A percentile compares a stretch with the other conserved stretches of the same genome.
Evolutionary conservation across 768 basidiomycete genomes (phyloP).

Genomic region (Pilatotrama ljubarskyi): DNA sequence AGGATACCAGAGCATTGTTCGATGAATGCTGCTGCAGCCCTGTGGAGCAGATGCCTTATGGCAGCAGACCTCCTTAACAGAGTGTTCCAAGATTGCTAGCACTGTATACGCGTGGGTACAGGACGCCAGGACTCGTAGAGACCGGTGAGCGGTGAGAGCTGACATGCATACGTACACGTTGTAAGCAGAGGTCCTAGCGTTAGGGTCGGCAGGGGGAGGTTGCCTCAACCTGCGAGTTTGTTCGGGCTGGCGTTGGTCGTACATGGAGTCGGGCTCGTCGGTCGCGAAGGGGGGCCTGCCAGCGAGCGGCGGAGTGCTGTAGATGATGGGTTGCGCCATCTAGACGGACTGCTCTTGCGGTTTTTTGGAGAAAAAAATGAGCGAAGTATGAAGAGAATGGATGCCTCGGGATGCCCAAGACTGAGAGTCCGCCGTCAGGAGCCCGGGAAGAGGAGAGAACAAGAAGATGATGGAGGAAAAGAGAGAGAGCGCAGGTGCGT

Average conservation of each 20-base stretch:
- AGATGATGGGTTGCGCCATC: constrained; percentile 31
- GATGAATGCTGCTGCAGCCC: too few relatives aligned
- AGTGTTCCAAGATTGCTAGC: too few relatives aligned
- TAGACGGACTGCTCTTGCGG: background rate
- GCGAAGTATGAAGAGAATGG: constrained; percentile 31
- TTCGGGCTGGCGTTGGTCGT: constrained; percentile 45
- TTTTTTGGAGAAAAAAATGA: constrained; percentile 22
- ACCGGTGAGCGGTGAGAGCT: background rate
- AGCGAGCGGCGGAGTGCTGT: constrained; percentile 47
- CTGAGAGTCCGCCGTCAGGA: constrained; percentile 18
- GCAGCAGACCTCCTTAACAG: too few relatives aligned
- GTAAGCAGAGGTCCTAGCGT: constrained; percentile 61
- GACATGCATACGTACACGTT: constrained; percentile 54
- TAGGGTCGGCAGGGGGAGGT: constrained; percentile 45
- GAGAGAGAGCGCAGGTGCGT: constrained; percentile 1
- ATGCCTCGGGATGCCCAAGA: constrained; percentile 33
- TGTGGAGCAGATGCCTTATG: too few relatives aligned
- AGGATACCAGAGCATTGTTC: too few relatives aligned
- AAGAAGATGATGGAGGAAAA: constrained; percentile 14
- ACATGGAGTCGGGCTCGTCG: constrained; percentile 64
- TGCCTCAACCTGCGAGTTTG: constrained; percentile 43
- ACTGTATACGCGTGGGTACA: too few relatives aligned
- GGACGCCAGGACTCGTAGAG: too few relatives aligned
- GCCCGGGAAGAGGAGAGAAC: constrained; percentile 5
- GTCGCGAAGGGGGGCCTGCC: constrained; percentile 68